Evolutionary conservation across 805 yeast species (phyloP).

Genomic region (Phaffomyces antillensis): DNA sequence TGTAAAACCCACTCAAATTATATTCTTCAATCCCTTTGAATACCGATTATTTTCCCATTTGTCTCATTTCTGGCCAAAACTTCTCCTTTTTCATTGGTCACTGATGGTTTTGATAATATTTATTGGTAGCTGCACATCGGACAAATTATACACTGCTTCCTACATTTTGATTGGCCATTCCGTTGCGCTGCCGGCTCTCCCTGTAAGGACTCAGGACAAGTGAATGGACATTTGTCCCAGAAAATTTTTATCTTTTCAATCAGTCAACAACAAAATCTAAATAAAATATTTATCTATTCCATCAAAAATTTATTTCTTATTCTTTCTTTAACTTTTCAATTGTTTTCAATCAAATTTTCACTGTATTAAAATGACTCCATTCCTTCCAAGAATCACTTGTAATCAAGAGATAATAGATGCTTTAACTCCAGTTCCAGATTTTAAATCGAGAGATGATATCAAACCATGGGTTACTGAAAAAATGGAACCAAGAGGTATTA

Average conservation of each 20-base stretch:
- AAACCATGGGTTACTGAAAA: conserved; percentile 22
- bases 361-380: neutral
- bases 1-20: too few relatives aligned
- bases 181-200: too few relatives aligned
- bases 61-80: neutral
- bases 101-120: conserved; percentile 22
- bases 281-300: neutral
- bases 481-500: conserved; percentile 17
- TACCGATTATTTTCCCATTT: too few relatives aligned
- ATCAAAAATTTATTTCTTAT: neutral
- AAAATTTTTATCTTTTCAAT: conserved; percentile 11
- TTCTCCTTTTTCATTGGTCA: conserved; percentile 11
- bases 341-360: neutral
- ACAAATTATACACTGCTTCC: neutral
- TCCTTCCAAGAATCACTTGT: conserved; percentile 8
- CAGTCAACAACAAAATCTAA: neutral
- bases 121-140: conserved; percentile 1
- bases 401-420: conserved; percentile 21
- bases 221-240: neutral
- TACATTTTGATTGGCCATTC: neutral
- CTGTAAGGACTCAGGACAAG: neutral
- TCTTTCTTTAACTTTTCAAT: too few relatives aligned
- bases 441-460: conserved; percentile 19
- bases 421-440: conserved; percentile 21
- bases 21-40: too few relatives aligned